Conservation (phyloP, 2,329 filamentous ascomycete species). For the Beauveria brongniartii region DNA sequence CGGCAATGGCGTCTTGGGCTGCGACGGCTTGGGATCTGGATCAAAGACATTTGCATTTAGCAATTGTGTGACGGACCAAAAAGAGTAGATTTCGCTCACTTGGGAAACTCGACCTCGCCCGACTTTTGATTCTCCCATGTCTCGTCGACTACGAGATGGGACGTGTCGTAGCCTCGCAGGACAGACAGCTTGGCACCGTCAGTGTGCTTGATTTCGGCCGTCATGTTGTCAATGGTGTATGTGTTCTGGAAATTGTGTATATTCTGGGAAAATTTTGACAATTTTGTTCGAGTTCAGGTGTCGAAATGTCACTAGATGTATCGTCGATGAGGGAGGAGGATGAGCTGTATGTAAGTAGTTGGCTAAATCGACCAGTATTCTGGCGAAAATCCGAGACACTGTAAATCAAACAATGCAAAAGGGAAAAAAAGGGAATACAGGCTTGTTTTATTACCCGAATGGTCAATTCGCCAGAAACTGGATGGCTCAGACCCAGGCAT, state of each 20-base stretch:
- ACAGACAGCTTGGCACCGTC: constrained; percentile 7
- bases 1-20: neutral
- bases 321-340: neutral
- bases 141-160: constrained; percentile 9
- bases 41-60: too few species aligned
- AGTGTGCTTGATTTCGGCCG: neutral
- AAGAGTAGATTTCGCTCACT: neutral
- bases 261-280: neutral
- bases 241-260: neutral
- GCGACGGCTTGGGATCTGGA: neutral
- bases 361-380: too few species aligned
- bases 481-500: too few species aligned
- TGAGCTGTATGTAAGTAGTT: neutral
- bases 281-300: too few species aligned
- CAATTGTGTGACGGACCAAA: too few species aligned
- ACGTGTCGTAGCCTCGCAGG: constrained; percentile 7
- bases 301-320: neutral
- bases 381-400: too few species aligned
- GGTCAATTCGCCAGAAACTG: too few species aligned
- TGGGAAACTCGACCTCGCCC: constrained; percentile 1
- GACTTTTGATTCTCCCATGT: neutral
- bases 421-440: neutral
- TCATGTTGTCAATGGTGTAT: neutral
- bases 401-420: neutral
- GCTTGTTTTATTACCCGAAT: neutral